Percentiles rank a stretch among this genome's conserved stretches.
phyloP scores from a whole-genome alignment of 768 basidiomycete species.

The Pisolithus microcarpus region DNA sequence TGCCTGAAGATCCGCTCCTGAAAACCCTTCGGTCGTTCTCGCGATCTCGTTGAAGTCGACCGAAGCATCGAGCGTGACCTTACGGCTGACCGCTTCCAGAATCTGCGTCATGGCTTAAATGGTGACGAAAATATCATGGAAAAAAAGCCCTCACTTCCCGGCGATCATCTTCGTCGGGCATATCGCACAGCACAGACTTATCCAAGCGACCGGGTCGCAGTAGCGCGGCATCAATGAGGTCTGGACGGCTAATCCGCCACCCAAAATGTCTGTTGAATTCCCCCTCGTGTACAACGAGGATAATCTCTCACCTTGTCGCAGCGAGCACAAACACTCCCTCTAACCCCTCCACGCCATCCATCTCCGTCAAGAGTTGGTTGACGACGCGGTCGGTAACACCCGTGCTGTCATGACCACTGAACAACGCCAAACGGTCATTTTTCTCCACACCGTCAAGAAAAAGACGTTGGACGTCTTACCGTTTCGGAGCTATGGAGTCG shows the following conservation, averaged over 20 bases:
- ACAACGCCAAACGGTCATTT: not conserved
- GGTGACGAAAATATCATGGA: not conserved
- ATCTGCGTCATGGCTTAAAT: slow-evolving; percentile 45
- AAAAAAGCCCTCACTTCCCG: slow-evolving; percentile 54
- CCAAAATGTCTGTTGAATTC: not conserved
- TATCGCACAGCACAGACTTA: slow-evolving; percentile 86
- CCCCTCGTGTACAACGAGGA: not conserved
- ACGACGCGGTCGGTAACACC: slow-evolving; percentile 98
- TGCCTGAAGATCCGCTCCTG: slow-evolving; percentile 95
- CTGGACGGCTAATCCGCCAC: slow-evolving; percentile 64
- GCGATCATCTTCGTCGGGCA: slow-evolving; percentile 74
- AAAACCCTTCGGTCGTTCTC: slow-evolving; percentile 69
- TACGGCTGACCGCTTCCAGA: slow-evolving; percentile 65
- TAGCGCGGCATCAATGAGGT: slow-evolving; percentile 92
- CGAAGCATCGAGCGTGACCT: slow-evolving; percentile 52
- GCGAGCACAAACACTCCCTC: slow-evolving; percentile 98
- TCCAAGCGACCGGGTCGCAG: slow-evolving; percentile 94
- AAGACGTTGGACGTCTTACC: slow-evolving; percentile 37
- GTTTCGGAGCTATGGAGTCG: slow-evolving; percentile 94
- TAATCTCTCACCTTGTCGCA: slow-evolving; percentile 70
- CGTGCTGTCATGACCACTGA: slow-evolving; percentile 95
- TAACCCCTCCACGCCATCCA: slow-evolving; percentile 97
- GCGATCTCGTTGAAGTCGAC: slow-evolving; percentile 70
- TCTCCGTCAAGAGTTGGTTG: slow-evolving; percentile 95
- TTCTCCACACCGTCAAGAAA: not conserved